phyloP scores from a whole-genome alignment of 2,329 filamentous ascomycete species.

The Corinectria fuckeliana region DNA sequence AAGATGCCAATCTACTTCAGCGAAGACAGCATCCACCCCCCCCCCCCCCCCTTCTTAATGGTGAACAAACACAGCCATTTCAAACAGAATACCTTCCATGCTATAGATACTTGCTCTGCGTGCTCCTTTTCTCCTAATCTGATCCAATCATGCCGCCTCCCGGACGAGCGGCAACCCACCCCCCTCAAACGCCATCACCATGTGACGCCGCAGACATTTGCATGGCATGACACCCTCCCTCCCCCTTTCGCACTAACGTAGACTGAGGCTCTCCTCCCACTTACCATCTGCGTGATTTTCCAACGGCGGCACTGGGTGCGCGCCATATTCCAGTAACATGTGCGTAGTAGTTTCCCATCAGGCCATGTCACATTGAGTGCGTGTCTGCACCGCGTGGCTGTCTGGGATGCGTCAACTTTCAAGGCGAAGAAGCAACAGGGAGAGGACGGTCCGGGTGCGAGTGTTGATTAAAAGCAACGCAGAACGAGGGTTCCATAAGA shows the following conservation, averaged over 20 bases:
- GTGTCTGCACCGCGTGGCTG: neutral
- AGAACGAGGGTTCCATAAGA: neutral
- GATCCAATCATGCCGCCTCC: neutral
- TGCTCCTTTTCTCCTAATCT: neutral
- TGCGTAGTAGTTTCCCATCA: neutral
- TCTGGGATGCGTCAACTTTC: neutral
- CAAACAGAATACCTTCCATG: too few species aligned
- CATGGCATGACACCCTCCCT: neutral
- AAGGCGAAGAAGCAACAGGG: neutral
- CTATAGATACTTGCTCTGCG: too few species aligned
- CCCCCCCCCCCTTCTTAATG: neutral
- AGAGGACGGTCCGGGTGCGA: neutral
- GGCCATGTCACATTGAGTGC: neutral
- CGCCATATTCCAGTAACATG: neutral
- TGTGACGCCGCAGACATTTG: neutral
- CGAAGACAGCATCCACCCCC: neutral
- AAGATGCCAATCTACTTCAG: too few species aligned
- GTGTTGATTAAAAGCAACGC: neutral
- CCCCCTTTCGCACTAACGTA: neutral
- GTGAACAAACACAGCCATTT: neutral
- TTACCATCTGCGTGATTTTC: neutral
- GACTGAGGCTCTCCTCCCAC: too few species aligned
- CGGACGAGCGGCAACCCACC: neutral
- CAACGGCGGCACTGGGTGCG: neutral
- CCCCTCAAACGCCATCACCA: neutral